phyloP scores from a whole-genome alignment of 352 stramenopile genomes.

The Phytophthora cryptogea region DNA sequence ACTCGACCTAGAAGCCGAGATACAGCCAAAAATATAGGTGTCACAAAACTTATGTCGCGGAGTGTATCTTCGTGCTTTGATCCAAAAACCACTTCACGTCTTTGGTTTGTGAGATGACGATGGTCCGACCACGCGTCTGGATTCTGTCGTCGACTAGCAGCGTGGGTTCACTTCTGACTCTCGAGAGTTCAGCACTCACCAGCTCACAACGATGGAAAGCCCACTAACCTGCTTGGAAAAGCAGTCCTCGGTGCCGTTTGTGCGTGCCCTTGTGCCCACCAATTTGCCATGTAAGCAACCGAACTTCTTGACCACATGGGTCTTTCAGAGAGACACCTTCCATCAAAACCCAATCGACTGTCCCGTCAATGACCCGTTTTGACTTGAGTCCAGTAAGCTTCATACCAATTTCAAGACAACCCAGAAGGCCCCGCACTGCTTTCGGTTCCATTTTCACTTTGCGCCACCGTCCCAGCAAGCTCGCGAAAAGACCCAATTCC shows the following conservation, averaged over 20 bases:
- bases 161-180: constrained; percentile 30
- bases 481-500: constrained; percentile 5
- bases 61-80: too few species aligned
- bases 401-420: constrained; percentile 18
- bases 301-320: background rate
- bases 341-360: background rate
- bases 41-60: too few species aligned
- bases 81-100: too few species aligned
- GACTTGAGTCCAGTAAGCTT: constrained; percentile 1
- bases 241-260: background rate
- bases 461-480: background rate
- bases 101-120: constrained; percentile 1
- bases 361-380: constrained; percentile 13
- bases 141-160: constrained; percentile 21
- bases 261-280: background rate
- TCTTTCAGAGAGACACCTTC: background rate
- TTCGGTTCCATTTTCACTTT: constrained; percentile 3
- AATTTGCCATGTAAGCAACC: background rate
- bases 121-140: constrained; percentile 25
- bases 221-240: background rate
- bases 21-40: too few species aligned
- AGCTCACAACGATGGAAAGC: constrained; percentile 25
- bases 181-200: constrained; percentile 12
- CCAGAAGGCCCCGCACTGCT: background rate
- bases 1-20: too few species aligned